phyloP scores from a whole-genome alignment of 805 yeast species.

The Kodamaea leandrae region DNA sequence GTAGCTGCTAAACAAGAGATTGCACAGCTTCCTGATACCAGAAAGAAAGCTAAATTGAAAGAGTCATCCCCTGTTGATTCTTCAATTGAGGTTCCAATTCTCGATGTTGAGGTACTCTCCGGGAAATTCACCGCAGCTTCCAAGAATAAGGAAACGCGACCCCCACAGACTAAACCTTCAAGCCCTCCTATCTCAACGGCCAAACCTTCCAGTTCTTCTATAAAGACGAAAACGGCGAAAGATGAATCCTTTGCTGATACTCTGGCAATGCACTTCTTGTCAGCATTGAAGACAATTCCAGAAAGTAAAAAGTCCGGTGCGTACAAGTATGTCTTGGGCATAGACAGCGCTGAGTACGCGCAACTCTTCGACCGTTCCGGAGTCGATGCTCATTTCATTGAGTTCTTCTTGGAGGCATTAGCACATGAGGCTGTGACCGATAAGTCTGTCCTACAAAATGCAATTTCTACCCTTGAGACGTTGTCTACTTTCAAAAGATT shows the following conservation, averaged over 20 bases:
- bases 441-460: constrained; percentile 15
- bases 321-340: constrained; percentile 34
- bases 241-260: constrained; percentile 15
- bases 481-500: constrained; percentile 38
- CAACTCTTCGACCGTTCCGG: constrained; percentile 42
- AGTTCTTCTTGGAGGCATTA: constrained; percentile 47
- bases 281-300: constrained; percentile 27
- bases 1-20: constrained; percentile 37
- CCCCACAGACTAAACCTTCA: background rate
- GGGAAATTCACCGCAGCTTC: constrained; percentile 20
- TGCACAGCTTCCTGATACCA: constrained; percentile 11
- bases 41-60: constrained; percentile 12
- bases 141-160: background rate
- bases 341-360: constrained; percentile 23
- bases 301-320: constrained; percentile 25
- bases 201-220: background rate
- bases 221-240: background rate
- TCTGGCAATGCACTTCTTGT: constrained; percentile 26
- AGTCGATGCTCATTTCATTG: constrained; percentile 48
- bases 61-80: background rate
- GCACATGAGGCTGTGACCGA: constrained; percentile 16
- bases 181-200: background rate
- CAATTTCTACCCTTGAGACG: constrained; percentile 20
- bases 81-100: constrained; percentile 29
- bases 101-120: constrained; percentile 46